Percentiles rank a stretch among this genome's conserved stretches.
Conservation (phyloP, 371 early-diverging fungal species). For the Lichtheimia hyalospora region DNA sequence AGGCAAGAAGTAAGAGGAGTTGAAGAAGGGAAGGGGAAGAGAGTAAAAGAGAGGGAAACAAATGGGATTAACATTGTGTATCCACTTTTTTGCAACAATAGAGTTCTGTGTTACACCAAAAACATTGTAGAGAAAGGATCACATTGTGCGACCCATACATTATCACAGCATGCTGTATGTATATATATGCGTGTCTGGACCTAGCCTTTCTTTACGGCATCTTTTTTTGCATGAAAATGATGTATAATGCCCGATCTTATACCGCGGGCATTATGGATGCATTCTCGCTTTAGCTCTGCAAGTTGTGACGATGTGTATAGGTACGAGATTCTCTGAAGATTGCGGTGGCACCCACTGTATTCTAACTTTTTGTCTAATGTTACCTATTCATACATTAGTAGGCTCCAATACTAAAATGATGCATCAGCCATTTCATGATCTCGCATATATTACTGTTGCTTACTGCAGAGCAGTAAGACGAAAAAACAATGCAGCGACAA, state of each 20-base stretch:
- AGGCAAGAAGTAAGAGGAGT: conserved; percentile 4
- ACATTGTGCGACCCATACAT: background rate
- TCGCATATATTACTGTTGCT: too few relatives aligned
- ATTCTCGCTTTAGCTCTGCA: background rate
- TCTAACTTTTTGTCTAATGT: background rate
- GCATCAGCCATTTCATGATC: too few relatives aligned
- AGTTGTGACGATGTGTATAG: background rate
- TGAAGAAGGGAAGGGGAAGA: conserved; percentile 5
- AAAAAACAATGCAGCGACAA: too few relatives aligned
- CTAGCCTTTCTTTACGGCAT: background rate
- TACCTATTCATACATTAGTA: background rate
- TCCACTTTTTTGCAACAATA: conserved; percentile 3
- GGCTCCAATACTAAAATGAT: background rate
- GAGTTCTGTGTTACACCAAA: conserved; percentile 1
- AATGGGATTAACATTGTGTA: conserved; percentile 6
- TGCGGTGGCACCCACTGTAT: background rate
- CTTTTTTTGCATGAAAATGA: background rate
- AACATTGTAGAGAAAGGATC: background rate
- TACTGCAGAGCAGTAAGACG: too few relatives aligned
- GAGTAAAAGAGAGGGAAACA: background rate
- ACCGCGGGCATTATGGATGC: background rate
- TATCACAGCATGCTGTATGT: background rate
- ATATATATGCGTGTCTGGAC: background rate
- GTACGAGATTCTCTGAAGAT: too few relatives aligned
- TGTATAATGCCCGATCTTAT: background rate